A percentile compares a stretch with the other conserved stretches of the same genome.
Conservation (phyloP, 2,329 filamentous ascomycete species). For the Ceratocystis huliohia region DNA sequence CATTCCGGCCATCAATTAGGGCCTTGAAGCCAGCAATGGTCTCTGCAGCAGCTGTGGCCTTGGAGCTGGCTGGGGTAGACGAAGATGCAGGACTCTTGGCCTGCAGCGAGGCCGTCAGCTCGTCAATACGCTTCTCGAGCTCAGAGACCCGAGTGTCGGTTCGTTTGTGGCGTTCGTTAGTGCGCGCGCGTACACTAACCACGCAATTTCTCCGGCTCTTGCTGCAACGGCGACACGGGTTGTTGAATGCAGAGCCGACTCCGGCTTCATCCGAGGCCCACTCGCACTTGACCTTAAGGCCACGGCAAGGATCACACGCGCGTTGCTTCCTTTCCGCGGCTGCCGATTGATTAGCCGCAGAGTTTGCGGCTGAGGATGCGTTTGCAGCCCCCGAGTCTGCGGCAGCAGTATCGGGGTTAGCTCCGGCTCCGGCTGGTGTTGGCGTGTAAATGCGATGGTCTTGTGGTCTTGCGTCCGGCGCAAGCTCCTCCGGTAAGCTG, state of each 20-base stretch:
- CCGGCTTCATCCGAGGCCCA: constrained; percentile 46
- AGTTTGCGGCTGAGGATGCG: not conserved
- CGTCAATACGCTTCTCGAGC: constrained; percentile 86
- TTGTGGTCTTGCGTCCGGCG: not conserved
- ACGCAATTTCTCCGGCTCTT: constrained; percentile 70
- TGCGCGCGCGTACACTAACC: constrained; percentile 56
- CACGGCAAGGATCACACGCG: constrained; percentile 63
- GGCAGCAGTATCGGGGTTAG: not conserved
- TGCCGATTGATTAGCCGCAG: not conserved
- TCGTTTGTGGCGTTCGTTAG: constrained; percentile 70
- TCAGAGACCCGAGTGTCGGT: constrained; percentile 80
- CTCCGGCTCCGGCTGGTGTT: not conserved
- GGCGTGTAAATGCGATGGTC: not conserved
- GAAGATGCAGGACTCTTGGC: constrained; percentile 29
- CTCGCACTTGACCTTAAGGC: constrained; percentile 75
- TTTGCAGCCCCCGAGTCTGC: not conserved
- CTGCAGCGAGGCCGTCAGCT: constrained; percentile 66
- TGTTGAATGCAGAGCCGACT: constrained; percentile 32
- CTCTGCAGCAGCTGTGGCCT: constrained; percentile 24
- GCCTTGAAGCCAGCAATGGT: constrained; percentile 20
- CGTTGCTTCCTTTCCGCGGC: constrained; percentile 52
- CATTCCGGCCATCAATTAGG: constrained; percentile 23
- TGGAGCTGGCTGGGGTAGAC: constrained; percentile 17
- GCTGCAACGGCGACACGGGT: constrained; percentile 60
- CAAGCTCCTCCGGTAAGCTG: not conserved